Evolutionary conservation across 805 yeast genomes (phyloP), one percentile per base, ranked within the genome.

Genomic region (Blastobotrys robertii): DNA sequence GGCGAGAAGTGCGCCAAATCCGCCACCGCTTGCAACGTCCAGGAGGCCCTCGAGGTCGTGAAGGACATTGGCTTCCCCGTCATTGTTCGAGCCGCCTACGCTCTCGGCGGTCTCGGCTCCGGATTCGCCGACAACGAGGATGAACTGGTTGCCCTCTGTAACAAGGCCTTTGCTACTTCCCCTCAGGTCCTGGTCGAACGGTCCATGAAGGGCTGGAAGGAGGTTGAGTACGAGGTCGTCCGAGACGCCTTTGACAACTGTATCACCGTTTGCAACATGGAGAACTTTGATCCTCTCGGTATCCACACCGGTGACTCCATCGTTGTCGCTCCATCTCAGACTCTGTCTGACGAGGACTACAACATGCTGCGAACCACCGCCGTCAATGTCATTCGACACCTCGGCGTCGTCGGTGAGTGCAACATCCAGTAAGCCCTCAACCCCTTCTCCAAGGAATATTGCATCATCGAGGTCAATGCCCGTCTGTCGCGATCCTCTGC

Each of bases 151-250:
- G 88, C 77, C 37, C 73, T 90, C 53, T 87, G 96, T 71, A 77
- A 78, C 59, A 80, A 83, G 62, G 96, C 97, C 0, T 87, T 90
- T 64, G 95, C 97, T 41, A 77, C 94, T 25, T 82, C 95, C 44
- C 97, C 98, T 9, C 98, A 90, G 70, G 94, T 90, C 44, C 73
- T 90, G 51, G 92, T 90, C 50, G 98, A 90, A 72, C 79, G 80
- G 62, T 86, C 96, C 38, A 84, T 90, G 95, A 92, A 92, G 70
- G 98, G 98, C 51, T 90, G 98, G 98, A 90, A 90, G 66, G 98
- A 90, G 70, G 84, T 90, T 56, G 98, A 90, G 69, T 90, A 90
- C 66, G 98, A 90, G 68, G 98, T 90, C 65, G 98, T 90, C 43
- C 86, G 98, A 66, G 98, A 90, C 68, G 88, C 94, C 41, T 82